Evolutionary conservation across 495 filamentous ascomycete genomes (phyloP).

Genomic region (Tuber aestivum): DNA sequence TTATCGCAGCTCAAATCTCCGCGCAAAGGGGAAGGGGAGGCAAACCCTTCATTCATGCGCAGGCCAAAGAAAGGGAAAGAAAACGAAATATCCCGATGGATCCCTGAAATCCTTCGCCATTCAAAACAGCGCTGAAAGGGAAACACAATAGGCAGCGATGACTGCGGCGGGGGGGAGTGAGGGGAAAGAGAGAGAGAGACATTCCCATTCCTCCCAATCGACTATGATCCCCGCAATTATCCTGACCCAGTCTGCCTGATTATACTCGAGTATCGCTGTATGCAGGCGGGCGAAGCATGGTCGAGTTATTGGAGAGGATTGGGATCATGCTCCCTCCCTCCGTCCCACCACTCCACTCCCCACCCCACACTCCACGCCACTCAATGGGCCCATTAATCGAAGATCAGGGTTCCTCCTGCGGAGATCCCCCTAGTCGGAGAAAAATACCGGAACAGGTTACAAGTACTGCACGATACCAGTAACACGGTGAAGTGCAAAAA

Average conservation of each 20-base stretch:
- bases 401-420: background rate
- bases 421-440: slow-evolving; percentile 3
- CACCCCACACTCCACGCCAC: no score
- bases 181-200: no score
- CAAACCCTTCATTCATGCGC: background rate
- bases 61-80: background rate
- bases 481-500: background rate
- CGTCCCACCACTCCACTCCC: background rate
- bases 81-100: background rate
- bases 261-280: background rate
- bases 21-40: background rate
- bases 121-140: background rate
- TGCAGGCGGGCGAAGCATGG: background rate
- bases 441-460: background rate
- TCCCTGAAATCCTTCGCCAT: background rate
- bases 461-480: background rate
- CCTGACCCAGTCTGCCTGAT: background rate
- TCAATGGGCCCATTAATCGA: background rate
- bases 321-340: background rate
- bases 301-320: background rate
- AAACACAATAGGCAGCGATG: background rate
- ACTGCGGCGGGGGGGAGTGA: background rate
- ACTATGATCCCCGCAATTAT: background rate
- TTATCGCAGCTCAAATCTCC: background rate
- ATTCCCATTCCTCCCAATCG: background rate